Evolutionary conservation across 2,329 filamentous ascomycete species (phyloP).

Genomic region (Arthrobotrys musiformis): DNA sequence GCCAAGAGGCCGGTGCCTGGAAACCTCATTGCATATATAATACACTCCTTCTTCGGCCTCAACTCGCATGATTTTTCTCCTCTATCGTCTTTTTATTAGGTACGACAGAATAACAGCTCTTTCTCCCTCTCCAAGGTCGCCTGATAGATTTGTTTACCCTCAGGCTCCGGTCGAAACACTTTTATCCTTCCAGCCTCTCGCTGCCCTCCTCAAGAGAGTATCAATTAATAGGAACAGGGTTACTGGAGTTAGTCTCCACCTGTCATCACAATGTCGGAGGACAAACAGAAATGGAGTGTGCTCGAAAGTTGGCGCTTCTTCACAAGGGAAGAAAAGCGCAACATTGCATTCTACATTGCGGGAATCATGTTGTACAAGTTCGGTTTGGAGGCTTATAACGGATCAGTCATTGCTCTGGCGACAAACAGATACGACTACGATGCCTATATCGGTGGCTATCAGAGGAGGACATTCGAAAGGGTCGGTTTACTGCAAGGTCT

Average conservation of each 20-base stretch:
- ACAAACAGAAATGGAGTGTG: slow-evolving; percentile 33
- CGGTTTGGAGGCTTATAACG: slow-evolving; percentile 67
- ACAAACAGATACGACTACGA: slow-evolving; percentile 68
- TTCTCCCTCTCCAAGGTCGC: neutral
- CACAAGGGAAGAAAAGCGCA: slow-evolving; percentile 64
- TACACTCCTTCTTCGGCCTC: slow-evolving; percentile 6
- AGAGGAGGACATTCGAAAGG: slow-evolving; percentile 65
- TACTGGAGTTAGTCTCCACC: neutral
- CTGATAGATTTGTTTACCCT: slow-evolving; percentile 17
- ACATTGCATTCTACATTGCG: slow-evolving; percentile 65
- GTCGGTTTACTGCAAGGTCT: slow-evolving; percentile 66
- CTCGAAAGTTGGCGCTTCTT: slow-evolving; percentile 60
- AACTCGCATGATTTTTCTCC: slow-evolving; percentile 1
- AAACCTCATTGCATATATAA: slow-evolving; percentile 41
- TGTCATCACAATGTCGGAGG: slow-evolving; percentile 29
- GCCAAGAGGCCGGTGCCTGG: slow-evolving; percentile 49
- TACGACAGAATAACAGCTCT: neutral
- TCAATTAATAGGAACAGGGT: neutral
- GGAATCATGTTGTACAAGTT: slow-evolving; percentile 69
- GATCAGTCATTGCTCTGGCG: slow-evolving; percentile 66
- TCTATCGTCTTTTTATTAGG: slow-evolving; percentile 24
- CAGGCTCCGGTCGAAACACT: slow-evolving; percentile 20
- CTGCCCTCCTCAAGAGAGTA: neutral
- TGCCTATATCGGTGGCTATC: slow-evolving; percentile 60
- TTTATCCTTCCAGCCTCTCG: neutral